Base-by-base conservation (phyloP, 1,139 yeast species). In the Lodderomyces margitis region DNA sequence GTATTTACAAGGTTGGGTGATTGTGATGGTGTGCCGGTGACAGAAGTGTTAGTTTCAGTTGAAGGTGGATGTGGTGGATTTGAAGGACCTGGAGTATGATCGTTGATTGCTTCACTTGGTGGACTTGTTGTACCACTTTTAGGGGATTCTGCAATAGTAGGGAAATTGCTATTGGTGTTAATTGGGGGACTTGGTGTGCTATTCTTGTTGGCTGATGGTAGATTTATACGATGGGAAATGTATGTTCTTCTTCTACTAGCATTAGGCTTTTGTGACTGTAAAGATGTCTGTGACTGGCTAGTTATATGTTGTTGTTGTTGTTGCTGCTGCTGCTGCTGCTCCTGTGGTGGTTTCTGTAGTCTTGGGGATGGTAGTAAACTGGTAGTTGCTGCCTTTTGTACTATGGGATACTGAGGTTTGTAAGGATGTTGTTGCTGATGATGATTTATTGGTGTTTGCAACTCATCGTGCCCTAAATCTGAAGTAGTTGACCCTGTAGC, bases 301-400 rank as follows among this genome's bases (percentile, higher is more conserved):
- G 7, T 9, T n/a, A 14, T 28, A 21, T 21, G 36, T 30, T 21
- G 23, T 19, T 24, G 33, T 36, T 36, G 38, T 14, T 36, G 15
- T 35, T 24, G 38, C 17, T 15, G 21, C 15, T 23, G 32, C 4
- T 5, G 28, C 21, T 39, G 45, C 16, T 21, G 38, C 5, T 4
- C 19, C 24, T 28, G 24, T 21, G 37, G 20, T 34, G 38, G 15
- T 11, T 17, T 27, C 25, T 25, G 37, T 3, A 34, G 23, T 34
- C 32, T 37, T 32, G 40, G 32, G 2, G 27, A 32, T 15, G 35
- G 37, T 20, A 36, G 32, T 23, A 36, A 21, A 3, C 20, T 23
- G 7, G 28, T 17, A 7, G 38, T 16, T 17, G 15, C 30, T n/a
- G 30, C 30, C 16, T 12, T 25, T 25, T n/a, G 30, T 25, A 4